These are phyloP conservation scores for Fagopyrum tataricum DNA, from an alignment of 148 eudicot species.

Conservation along the genomic window DNA sequence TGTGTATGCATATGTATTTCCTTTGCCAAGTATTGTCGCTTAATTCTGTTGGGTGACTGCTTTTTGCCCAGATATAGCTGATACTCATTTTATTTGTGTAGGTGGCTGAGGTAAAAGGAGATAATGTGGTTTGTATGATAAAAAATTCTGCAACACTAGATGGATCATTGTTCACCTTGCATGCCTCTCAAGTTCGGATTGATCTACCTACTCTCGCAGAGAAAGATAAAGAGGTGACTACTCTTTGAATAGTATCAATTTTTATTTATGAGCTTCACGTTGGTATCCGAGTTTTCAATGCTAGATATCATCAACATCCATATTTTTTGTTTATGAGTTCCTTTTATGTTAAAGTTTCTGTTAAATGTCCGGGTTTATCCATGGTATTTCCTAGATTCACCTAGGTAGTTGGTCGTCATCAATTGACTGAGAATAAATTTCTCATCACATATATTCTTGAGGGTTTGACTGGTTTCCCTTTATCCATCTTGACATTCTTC, in stretches of 20 bases:
- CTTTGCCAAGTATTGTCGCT: neutral
- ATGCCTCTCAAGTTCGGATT: conserved; percentile 77
- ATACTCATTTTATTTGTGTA: conserved; percentile 24
- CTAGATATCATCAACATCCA: neutral
- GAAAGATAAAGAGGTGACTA: conserved; percentile 73
- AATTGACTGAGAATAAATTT: neutral
- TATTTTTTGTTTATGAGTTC: neutral
- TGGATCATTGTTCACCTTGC: conserved; percentile 79
- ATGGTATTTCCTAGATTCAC: neutral
- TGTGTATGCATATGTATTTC: neutral
- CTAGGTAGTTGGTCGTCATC: neutral
- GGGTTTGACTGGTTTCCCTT: neutral
- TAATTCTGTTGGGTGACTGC: neutral
- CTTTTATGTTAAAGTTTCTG: neutral
- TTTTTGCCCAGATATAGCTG: neutral
- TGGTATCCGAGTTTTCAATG: neutral
- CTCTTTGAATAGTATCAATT: neutral
- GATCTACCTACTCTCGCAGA: conserved; percentile 83
- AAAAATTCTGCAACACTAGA: conserved; percentile 85
- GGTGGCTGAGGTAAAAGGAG: conserved; percentile 71
- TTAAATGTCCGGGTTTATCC: neutral
- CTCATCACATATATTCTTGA: neutral
- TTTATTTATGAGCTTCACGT: neutral
- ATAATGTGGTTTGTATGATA: conserved; percentile 68
- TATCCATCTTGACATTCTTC: neutral